Evolutionary conservation across 768 basidiomycete genomes (phyloP).

Genomic region (Suillus brevipes): DNA sequence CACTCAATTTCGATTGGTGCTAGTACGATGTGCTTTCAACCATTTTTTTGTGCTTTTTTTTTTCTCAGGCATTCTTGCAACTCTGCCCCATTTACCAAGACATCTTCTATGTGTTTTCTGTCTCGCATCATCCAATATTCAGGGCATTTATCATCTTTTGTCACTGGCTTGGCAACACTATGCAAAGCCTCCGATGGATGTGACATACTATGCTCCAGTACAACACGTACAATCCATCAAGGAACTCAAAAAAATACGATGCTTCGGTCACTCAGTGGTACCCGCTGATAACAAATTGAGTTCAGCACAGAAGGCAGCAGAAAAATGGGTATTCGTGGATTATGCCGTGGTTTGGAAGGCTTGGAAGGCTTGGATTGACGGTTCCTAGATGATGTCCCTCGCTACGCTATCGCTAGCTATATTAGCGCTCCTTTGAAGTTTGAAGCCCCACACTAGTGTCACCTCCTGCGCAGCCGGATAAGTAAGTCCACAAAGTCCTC

Average conservation of each 20-base stretch:
- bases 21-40: slow-evolving; percentile 4
- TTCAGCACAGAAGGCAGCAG: neutral
- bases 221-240: neutral
- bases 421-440: neutral
- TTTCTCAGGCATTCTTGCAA: slow-evolving; percentile 13
- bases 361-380: neutral
- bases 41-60: slow-evolving; percentile 3
- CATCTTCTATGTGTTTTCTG: slow-evolving; percentile 13
- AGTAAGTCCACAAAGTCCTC: slow-evolving; percentile 6
- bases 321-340: neutral
- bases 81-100: slow-evolving; percentile 21
- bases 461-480: neutral
- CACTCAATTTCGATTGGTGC: slow-evolving; percentile 1
- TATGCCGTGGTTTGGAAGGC: neutral
- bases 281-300: slow-evolving; percentile 6
- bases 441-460: neutral
- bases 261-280: neutral
- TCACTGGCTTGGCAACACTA: neutral
- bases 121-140: slow-evolving; percentile 4
- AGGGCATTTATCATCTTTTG: slow-evolving; percentile 4
- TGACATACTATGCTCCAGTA: neutral
- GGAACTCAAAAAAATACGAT: neutral
- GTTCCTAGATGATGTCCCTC: neutral
- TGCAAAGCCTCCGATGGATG: neutral
- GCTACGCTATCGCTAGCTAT: neutral